phyloP scores from a whole-genome alignment of 129 eudicot species.

The Chrysanthemum seticuspe region DNA sequence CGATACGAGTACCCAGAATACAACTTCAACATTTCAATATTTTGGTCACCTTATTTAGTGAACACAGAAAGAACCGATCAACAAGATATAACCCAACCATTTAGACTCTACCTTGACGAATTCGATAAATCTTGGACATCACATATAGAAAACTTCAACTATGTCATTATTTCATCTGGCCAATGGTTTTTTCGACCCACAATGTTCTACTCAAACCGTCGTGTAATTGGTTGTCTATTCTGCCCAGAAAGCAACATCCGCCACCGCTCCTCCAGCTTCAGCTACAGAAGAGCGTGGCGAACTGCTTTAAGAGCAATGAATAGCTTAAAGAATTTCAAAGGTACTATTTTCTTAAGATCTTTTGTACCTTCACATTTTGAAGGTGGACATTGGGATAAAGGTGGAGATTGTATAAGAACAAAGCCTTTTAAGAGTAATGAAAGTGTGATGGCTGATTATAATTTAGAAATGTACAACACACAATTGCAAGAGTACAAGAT shows the following conservation, averaged over 20 bases:
- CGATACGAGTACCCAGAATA: conserved; percentile 49
- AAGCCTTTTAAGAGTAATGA: conserved; percentile 59
- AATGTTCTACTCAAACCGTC: conserved; percentile 47
- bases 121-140: conserved; percentile 61
- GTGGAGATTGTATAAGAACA: conserved; percentile 75
- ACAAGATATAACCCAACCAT: conserved; percentile 49
- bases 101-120: conserved; percentile 73
- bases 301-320: conserved; percentile 64
- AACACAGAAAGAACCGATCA: conserved; percentile 47
- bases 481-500: conserved; percentile 61
- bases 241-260: conserved; percentile 43
- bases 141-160: conserved; percentile 46
- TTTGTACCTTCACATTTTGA: conserved; percentile 84
- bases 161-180: conserved; percentile 73
- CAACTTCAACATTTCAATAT: conserved; percentile 69
- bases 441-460: conserved; percentile 43
- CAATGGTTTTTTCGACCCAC: conserved; percentile 90
- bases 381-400: conserved; percentile 78
- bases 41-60: conserved; percentile 78
- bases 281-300: conserved; percentile 65
- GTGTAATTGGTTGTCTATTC: conserved; percentile 61
- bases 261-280: conserved; percentile 40
- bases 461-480: conserved; percentile 53
- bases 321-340: conserved; percentile 42
- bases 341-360: conserved; percentile 59